phyloP scores from a whole-genome alignment of 305 asterid genomes.

The Fraxinus sp. region DNA sequence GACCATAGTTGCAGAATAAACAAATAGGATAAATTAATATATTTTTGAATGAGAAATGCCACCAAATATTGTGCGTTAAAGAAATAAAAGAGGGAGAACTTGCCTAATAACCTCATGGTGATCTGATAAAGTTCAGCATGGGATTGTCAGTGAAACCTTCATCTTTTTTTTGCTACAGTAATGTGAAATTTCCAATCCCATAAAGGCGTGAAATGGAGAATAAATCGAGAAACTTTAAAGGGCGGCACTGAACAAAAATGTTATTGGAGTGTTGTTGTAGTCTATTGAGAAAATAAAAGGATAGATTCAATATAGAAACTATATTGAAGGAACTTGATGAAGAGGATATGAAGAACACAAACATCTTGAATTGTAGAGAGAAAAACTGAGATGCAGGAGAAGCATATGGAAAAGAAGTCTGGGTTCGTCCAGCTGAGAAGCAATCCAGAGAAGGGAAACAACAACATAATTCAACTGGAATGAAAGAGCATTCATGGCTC shows the following conservation, averaged over 20 bases:
- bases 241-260: neutral
- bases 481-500: no score
- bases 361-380: no score
- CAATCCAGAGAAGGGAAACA: no score
- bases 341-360: no score
- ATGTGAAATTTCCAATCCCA: neutral
- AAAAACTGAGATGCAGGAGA: no score
- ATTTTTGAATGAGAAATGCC: conserved; percentile 6
- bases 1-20: conserved; percentile 3
- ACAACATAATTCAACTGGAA: no score
- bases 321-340: no score
- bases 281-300: neutral
- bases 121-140: neutral
- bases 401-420: no score
- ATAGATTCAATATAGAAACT: no score
- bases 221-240: neutral
- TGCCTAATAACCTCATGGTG: neutral
- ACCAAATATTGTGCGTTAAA: neutral
- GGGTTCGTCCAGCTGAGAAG: no score
- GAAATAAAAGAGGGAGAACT: neutral
- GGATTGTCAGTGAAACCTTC: neutral
- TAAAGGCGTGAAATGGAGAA: conserved; percentile 6
- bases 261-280: neutral
- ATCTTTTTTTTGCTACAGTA: neutral
- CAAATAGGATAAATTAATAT: neutral